phyloP scores from a whole-genome alignment of 106 monocot genomes.

The Allium cepa region DNA sequence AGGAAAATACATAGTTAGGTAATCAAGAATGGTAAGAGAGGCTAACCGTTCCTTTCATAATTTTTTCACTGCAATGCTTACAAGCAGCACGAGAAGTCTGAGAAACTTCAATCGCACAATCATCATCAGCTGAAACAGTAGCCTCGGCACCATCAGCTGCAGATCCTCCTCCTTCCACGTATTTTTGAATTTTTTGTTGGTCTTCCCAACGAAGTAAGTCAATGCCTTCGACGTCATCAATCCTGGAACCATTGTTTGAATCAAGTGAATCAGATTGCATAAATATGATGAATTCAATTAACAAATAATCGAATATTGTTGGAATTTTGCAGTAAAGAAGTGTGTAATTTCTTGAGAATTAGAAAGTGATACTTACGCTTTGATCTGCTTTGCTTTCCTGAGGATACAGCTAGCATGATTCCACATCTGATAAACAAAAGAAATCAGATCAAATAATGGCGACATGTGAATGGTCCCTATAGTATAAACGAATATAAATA shows the following conservation, averaged over 20 bases:
- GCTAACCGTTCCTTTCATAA: slow-evolving; percentile 77
- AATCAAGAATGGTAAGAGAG: too few relatives aligned
- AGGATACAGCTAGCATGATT: slow-evolving; percentile 94
- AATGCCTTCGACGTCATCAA: slow-evolving; percentile 84
- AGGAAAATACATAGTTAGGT: not conserved
- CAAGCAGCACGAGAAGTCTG: slow-evolving; percentile 86
- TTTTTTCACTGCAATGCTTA: slow-evolving; percentile 69
- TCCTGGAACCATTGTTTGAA: slow-evolving; percentile 27
- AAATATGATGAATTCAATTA: too few relatives aligned
- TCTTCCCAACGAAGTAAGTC: slow-evolving; percentile 94
- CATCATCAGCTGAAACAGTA: slow-evolving; percentile 9
- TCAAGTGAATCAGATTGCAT: too few relatives aligned
- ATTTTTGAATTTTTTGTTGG: slow-evolving; percentile 72
- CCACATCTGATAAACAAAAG: slow-evolving; percentile 69
- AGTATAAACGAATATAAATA: too few relatives aligned
- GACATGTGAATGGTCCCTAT: too few relatives aligned
- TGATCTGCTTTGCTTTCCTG: slow-evolving; percentile 84
- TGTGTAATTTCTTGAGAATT: not conserved
- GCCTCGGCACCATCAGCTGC: slow-evolving; percentile 2
- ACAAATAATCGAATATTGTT: too few relatives aligned
- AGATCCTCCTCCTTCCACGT: slow-evolving; percentile 42
- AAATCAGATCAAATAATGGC: not conserved
- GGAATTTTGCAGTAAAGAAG: too few relatives aligned
- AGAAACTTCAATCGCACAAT: slow-evolving; percentile 71
- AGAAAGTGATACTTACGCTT: slow-evolving; percentile 45